These are phyloP conservation scores for Tephrocybe sp. DNA, from an alignment of 768 basidiomycete genomes.

Conservation along the genomic window DNA sequence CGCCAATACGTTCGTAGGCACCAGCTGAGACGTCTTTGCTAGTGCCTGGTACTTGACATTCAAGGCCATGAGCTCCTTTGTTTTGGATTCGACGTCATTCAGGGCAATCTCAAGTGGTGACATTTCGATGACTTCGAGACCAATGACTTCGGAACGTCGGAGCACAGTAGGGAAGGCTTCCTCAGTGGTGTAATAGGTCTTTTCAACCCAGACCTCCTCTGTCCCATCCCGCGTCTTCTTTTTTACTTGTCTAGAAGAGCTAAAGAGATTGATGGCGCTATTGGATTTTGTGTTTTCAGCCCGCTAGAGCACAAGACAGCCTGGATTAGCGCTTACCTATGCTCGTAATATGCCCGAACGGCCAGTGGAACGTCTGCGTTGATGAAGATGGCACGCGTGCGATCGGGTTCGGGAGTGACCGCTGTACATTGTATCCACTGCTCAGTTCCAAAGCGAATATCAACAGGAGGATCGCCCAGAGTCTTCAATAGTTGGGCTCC, in stretches of 20 bases:
- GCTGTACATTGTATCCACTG: conserved; percentile 89
- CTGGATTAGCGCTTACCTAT: conserved; percentile 47
- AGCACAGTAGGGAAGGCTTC: conserved; percentile 90
- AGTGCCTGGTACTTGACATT: conserved; percentile 73
- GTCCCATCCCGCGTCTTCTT: conserved; percentile 61
- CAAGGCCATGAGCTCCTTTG: conserved; percentile 69
- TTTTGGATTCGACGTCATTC: conserved; percentile 76
- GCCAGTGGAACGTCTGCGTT: conserved; percentile 80
- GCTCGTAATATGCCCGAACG: conserved; percentile 84
- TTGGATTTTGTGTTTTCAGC: background rate
- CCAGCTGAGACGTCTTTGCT: conserved; percentile 68
- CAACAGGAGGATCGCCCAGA: conserved; percentile 73
- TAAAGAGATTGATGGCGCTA: conserved; percentile 84
- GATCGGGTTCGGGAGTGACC: conserved; percentile 84
- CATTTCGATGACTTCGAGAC: conserved; percentile 67
- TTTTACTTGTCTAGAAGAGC: conserved; percentile 65
- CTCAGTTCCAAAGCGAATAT: conserved; percentile 73
- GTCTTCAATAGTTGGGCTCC: conserved; percentile 76
- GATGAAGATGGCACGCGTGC: conserved; percentile 71
- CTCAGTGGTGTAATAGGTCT: conserved; percentile 83
- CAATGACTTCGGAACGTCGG: conserved; percentile 82
- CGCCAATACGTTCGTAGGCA: conserved; percentile 77
- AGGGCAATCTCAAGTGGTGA: conserved; percentile 86
- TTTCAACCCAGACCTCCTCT: conserved; percentile 85
- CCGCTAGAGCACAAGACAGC: no score